phyloP scores from a whole-genome alignment of 495 filamentous ascomycete species.

The Hyaloscypha hepaticicola region DNA sequence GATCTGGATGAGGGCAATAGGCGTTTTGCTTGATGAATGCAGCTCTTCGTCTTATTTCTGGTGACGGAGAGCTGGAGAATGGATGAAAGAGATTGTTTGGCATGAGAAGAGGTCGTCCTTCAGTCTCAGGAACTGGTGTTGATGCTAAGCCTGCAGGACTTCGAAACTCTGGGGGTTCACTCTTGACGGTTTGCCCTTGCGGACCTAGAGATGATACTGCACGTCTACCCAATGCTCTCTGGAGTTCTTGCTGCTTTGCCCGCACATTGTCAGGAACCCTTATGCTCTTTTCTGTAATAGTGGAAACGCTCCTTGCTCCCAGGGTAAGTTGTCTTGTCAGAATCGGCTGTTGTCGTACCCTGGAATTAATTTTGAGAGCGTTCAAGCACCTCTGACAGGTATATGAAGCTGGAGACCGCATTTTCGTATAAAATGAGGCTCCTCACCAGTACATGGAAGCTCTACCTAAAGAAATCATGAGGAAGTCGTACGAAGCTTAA shows the following conservation, averaged over 20 bases:
- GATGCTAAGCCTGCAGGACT: constrained; percentile 20
- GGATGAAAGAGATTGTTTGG: constrained; percentile 89
- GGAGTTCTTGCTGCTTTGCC: background rate
- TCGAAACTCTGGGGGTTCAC: constrained; percentile 23
- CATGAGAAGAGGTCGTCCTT: constrained; percentile 54
- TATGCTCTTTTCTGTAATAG: background rate
- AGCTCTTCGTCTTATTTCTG: constrained; percentile 79
- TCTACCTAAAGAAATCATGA: constrained; percentile 1
- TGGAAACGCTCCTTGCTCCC: constrained; percentile 13
- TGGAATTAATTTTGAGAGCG: constrained; percentile 19
- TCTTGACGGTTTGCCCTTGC: constrained; percentile 25
- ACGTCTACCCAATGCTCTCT: constrained; percentile 19
- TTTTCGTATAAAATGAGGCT: constrained; percentile 5
- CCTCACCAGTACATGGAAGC: background rate
- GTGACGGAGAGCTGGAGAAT: constrained; percentile 82
- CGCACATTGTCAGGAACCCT: background rate
- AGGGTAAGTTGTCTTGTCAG: constrained; percentile 12
- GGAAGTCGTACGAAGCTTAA: constrained; percentile 3
- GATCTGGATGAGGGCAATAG: constrained; percentile 84
- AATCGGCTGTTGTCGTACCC: background rate
- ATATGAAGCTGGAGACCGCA: constrained; percentile 26
- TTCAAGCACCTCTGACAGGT: constrained; percentile 31
- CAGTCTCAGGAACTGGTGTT: constrained; percentile 30
- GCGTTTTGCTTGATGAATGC: constrained; percentile 88
- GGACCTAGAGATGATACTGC: constrained; percentile 16